phyloP scores from a whole-genome alignment of 495 filamentous ascomycete genomes.

The Thozetella sp. region DNA sequence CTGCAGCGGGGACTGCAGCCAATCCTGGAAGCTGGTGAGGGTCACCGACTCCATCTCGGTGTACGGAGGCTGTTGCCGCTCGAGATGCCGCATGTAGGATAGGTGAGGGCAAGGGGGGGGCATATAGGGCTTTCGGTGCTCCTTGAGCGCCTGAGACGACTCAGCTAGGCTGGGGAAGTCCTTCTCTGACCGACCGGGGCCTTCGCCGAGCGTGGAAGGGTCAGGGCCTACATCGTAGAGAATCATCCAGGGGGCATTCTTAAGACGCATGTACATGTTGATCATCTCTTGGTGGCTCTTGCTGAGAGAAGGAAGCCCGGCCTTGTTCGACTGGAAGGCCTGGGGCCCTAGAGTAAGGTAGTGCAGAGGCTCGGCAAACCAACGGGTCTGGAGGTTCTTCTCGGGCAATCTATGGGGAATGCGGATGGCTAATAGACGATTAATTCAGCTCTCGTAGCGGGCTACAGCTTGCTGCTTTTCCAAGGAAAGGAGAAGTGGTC shows the following conservation, averaged over 20 bases:
- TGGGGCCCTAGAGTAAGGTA: constrained; percentile 68
- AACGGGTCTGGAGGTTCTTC: constrained; percentile 75
- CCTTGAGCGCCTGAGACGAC: constrained; percentile 42
- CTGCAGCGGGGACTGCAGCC: constrained; percentile 91
- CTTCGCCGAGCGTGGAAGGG: constrained; percentile 49
- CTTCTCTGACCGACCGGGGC: constrained; percentile 36
- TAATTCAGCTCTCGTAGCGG: constrained; percentile 8
- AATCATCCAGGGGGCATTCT: constrained; percentile 77
- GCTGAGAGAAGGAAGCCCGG: constrained; percentile 81
- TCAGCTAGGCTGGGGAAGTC: constrained; percentile 72
- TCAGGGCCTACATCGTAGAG: constrained; percentile 74
- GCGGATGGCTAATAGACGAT: constrained; percentile 60
- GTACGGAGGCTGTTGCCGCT: constrained; percentile 73
- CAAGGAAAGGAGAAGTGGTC: not conserved
- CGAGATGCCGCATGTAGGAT: constrained; percentile 80
- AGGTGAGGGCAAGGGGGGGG: constrained; percentile 58
- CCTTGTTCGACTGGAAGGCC: constrained; percentile 75
- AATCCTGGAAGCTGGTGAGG: constrained; percentile 71
- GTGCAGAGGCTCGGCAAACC: constrained; percentile 91
- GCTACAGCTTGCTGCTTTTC: not conserved
- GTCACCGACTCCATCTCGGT: constrained; percentile 44
- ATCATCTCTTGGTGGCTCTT: constrained; percentile 80
- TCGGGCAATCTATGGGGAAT: constrained; percentile 80
- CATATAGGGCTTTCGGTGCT: constrained; percentile 23
- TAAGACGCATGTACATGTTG: constrained; percentile 79